Percentiles rank a stretch among this genome's conserved stretches.
phyloP scores from a whole-genome alignment of 495 filamentous ascomycete species.

The Podospora pseudoanserina region DNA sequence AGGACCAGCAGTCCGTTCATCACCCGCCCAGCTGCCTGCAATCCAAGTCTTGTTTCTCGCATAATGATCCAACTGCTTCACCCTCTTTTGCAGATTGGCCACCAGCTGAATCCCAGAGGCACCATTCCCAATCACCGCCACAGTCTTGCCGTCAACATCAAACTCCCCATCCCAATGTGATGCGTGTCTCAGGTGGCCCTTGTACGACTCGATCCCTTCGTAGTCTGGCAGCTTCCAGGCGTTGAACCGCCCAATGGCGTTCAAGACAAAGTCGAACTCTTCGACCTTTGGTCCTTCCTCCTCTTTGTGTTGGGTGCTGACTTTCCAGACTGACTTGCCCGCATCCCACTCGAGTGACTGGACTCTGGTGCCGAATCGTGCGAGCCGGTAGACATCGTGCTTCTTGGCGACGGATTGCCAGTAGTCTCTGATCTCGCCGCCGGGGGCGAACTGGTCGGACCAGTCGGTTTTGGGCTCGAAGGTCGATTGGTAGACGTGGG shows the following conservation, averaged over 20 bases:
- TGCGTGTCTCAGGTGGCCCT: slow-evolving; percentile 52
- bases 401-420: slow-evolving; percentile 59
- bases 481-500: slow-evolving; percentile 66
- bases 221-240: slow-evolving; percentile 55
- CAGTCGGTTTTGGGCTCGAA: slow-evolving; percentile 65
- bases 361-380: slow-evolving; percentile 50
- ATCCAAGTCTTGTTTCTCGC: slow-evolving; percentile 68
- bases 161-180: slow-evolving; percentile 51
- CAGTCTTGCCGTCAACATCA: slow-evolving; percentile 47
- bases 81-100: slow-evolving; percentile 51
- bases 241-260: slow-evolving; percentile 54
- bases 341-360: slow-evolving; percentile 54
- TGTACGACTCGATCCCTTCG: slow-evolving; percentile 52
- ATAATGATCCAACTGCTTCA: slow-evolving; percentile 58
- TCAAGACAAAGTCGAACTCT: slow-evolving; percentile 50
- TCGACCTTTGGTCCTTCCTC: slow-evolving; percentile 35
- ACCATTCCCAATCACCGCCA: slow-evolving; percentile 58
- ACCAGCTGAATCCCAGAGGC: slow-evolving; percentile 58
- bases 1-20: slow-evolving; percentile 41
- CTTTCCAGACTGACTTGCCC: slow-evolving; percentile 48
- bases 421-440: slow-evolving; percentile 62
- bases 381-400: slow-evolving; percentile 57
- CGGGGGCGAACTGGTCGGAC: slow-evolving; percentile 61
- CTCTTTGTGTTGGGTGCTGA: slow-evolving; percentile 34
- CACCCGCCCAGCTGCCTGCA: slow-evolving; percentile 47